Conservation (phyloP, 768 basidiomycete genomes). For the Pleurotus tuoliensis region DNA sequence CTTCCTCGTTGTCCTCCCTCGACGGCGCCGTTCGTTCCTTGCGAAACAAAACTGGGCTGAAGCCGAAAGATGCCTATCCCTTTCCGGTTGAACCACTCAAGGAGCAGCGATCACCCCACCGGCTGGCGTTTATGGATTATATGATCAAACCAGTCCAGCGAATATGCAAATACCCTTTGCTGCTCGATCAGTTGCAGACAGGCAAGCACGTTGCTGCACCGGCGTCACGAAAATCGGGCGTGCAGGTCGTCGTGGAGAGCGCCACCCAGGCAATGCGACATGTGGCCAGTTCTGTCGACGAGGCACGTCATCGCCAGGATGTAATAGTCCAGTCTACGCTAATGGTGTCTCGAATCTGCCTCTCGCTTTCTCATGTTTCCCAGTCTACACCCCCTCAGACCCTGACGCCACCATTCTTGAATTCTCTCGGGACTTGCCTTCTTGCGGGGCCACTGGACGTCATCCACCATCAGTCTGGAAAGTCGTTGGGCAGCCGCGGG, state of each 20-base stretch:
- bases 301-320: constrained; percentile 68
- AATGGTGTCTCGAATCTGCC: constrained; percentile 63
- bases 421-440: constrained; percentile 73
- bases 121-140: constrained; percentile 76
- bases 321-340: constrained; percentile 61
- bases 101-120: constrained; percentile 25
- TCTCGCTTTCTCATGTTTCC: constrained; percentile 20
- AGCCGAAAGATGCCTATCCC: constrained; percentile 26
- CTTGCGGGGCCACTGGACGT: constrained; percentile 89
- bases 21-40: constrained; percentile 39
- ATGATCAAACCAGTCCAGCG: constrained; percentile 97
- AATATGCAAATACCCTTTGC: constrained; percentile 91
- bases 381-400: constrained; percentile 28
- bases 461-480: constrained; percentile 59
- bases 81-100: constrained; percentile 14
- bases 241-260: constrained; percentile 42
- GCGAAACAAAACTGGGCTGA: constrained; percentile 25
- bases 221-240: constrained; percentile 22
- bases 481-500: constrained; percentile 37
- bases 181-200: constrained; percentile 68
- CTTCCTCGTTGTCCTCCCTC: constrained; percentile 49
- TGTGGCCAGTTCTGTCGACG: constrained; percentile 76
- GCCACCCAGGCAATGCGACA: constrained; percentile 70
- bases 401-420: constrained; percentile 54
- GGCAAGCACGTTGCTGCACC: constrained; percentile 17